Percentiles rank a stretch among this genome's conserved stretches.
Conservation (phyloP, 345 rosid species). For the Euphorbia lathyris region DNA sequence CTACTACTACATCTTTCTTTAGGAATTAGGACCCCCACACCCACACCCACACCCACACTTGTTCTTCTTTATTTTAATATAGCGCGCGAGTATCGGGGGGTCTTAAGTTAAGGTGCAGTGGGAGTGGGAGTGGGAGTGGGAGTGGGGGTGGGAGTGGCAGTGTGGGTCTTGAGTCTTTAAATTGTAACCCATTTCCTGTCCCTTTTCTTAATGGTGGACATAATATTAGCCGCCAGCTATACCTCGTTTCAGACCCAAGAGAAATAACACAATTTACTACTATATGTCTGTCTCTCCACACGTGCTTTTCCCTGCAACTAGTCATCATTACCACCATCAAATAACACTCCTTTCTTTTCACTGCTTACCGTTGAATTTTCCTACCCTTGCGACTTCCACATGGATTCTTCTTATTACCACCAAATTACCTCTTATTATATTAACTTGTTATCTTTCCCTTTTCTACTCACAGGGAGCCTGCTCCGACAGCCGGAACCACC, state of each 20-base stretch:
- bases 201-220: constrained; percentile 8
- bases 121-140: no score
- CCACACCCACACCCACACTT: constrained; percentile 7
- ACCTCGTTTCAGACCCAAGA: constrained; percentile 19
- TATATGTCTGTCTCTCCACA: constrained; percentile 4
- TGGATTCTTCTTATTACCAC: no score
- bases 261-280: not conserved
- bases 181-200: not conserved
- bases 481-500: no score
- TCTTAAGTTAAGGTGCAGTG: not conserved
- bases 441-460: no score
- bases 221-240: constrained; percentile 38
- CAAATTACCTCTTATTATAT: no score
- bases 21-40: not conserved
- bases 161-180: constrained; percentile 11
- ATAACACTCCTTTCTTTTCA: no score
- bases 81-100: constrained; percentile 52
- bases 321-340: constrained; percentile 37
- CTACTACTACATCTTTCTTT: not conserved
- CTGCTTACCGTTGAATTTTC: no score
- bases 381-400: no score
- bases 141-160: no score
- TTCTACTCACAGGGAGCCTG: no score
- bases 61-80: not conserved
- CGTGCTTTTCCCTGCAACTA: constrained; percentile 35